A percentile compares a stretch with the other conserved stretches of the same genome.
Conservation (phyloP, 768 basidiomycete genomes). For the Russula sp. region DNA sequence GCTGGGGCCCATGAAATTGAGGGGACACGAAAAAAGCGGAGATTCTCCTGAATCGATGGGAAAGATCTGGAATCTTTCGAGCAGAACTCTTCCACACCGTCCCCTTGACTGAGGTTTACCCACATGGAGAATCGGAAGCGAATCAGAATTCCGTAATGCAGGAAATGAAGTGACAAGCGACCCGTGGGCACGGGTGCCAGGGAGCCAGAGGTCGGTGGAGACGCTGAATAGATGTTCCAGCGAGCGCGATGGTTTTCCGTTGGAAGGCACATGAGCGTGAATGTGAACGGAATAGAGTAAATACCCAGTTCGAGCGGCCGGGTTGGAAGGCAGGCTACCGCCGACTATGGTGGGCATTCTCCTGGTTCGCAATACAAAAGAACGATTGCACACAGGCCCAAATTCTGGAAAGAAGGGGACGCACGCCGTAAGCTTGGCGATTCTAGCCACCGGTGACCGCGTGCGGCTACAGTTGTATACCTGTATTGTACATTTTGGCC, state of each 20-base stretch:
- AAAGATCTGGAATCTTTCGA: constrained; percentile 20
- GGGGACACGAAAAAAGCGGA: constrained; percentile 20
- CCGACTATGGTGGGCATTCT: constrained; percentile 2
- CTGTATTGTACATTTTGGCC: constrained; percentile 1
- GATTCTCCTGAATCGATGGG: constrained; percentile 22
- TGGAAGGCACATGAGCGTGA: constrained; percentile 2
- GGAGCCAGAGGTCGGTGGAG: not conserved
- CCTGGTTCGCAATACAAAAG: constrained; percentile 16
- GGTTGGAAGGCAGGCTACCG: constrained; percentile 10
- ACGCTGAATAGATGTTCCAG: not conserved
- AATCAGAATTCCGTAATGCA: constrained; percentile 25
- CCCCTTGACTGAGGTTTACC: constrained; percentile 20
- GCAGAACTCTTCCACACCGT: constrained; percentile 13
- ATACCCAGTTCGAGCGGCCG: not conserved
- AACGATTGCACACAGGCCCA: constrained; percentile 7
- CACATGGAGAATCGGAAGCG: constrained; percentile 23
- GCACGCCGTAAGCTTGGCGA: constrained; percentile 21
- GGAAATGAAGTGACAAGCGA: constrained; percentile 21
- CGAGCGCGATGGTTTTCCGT: not conserved
- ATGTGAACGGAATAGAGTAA: constrained; percentile 3
- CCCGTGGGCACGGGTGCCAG: not conserved
- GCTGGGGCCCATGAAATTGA: constrained; percentile 16
- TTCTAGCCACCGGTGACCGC: constrained; percentile 11
- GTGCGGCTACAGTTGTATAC: constrained; percentile 1
- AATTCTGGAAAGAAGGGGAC: constrained; percentile 22